phyloP scores from a whole-genome alignment of 257 asterid species.

The Solanum corneliomulleri region DNA sequence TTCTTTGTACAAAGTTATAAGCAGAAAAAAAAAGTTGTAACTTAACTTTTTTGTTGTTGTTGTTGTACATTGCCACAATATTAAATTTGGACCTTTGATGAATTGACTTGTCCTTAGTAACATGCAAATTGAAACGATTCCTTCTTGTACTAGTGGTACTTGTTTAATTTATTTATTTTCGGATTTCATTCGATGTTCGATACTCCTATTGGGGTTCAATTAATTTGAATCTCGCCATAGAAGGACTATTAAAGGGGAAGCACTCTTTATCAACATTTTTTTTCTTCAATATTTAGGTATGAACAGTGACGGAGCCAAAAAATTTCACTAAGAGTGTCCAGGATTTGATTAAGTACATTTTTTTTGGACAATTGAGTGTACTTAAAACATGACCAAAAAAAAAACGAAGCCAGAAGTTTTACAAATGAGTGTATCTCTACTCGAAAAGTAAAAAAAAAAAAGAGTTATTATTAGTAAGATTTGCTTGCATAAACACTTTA shows the following conservation, averaged over 20 bases:
- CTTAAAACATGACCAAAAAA: no score
- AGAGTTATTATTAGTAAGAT: no score
- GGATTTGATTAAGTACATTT: no score
- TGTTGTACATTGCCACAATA: neutral
- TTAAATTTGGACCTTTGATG: neutral
- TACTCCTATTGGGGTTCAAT: neutral
- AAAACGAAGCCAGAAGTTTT: no score
- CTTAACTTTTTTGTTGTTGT: neutral
- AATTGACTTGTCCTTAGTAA: neutral
- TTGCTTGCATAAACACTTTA: no score
- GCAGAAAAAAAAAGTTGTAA: neutral
- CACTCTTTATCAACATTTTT: neutral
- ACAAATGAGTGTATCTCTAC: no score
- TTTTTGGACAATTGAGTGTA: no score
- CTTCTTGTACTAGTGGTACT: neutral
- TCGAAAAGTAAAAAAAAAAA: no score
- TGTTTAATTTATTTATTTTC: neutral
- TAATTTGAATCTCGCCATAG: rapidly evolving
- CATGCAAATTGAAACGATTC: neutral
- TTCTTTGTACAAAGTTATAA: neutral
- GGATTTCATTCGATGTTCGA: no score
- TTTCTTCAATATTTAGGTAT: neutral
- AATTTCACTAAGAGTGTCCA: neutral
- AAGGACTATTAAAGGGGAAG: neutral
- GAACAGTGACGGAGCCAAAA: no score